Conservation (phyloP, 2,329 filamentous ascomycete species). For the Cercospora sojina region DNA sequence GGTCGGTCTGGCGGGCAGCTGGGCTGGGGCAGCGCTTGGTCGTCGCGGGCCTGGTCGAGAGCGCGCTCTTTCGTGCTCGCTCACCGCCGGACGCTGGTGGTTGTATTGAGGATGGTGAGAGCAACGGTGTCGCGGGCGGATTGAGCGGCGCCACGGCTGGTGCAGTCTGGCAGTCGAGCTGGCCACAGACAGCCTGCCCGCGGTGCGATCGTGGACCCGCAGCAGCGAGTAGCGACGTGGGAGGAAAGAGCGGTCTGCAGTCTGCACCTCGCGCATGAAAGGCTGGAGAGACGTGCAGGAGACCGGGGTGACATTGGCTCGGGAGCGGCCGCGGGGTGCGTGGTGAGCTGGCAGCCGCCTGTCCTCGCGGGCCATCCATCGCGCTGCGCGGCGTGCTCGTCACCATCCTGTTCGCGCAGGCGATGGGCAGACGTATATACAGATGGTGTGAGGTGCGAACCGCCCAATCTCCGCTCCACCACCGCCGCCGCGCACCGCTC, state of each 20-base stretch:
- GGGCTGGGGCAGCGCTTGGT: slow-evolving; percentile 57
- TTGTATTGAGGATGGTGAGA: slow-evolving; percentile 13
- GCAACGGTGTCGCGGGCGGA: slow-evolving; percentile 15
- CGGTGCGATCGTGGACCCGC: slow-evolving; percentile 1
- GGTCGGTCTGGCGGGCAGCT: background rate
- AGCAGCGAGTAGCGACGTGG: slow-evolving; percentile 2
- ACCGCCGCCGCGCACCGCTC: background rate
- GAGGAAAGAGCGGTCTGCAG: slow-evolving; percentile 8
- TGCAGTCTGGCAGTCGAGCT: background rate
- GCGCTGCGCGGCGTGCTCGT: slow-evolving; percentile 3
- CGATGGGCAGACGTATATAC: background rate
- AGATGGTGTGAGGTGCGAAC: background rate
- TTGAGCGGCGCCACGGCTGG: slow-evolving; percentile 7
- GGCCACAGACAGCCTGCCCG: background rate
- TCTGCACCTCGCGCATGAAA: background rate
- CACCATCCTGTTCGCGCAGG: slow-evolving; percentile 10
- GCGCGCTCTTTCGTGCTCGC: background rate
- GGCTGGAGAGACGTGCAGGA: slow-evolving; percentile 1
- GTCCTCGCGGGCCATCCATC: background rate
- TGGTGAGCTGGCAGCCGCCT: slow-evolving; percentile 4
- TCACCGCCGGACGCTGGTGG: slow-evolving; percentile 10
- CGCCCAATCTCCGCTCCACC: background rate
- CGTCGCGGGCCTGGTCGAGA: slow-evolving; percentile 12
- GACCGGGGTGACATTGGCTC: background rate
- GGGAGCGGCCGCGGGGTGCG: background rate